Conservation (phyloP, 768 basidiomycete genomes). For the Boletus sp. region DNA sequence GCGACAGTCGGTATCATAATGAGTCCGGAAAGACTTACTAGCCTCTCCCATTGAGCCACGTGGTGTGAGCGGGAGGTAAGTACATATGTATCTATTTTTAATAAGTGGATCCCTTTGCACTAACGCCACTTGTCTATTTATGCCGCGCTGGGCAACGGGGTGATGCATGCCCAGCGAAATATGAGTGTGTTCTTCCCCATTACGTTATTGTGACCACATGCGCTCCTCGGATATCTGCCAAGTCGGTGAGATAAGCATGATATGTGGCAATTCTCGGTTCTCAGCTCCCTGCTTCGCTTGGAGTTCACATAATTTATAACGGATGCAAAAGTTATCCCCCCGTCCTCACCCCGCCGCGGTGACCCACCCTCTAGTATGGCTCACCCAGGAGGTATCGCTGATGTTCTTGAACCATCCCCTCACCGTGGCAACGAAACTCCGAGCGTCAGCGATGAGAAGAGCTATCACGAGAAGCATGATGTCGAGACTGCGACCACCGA, state of each 20-base stretch:
- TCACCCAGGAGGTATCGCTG: neutral
- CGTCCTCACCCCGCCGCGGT: neutral
- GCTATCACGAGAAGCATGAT: conserved; percentile 33
- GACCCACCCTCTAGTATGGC: conserved; percentile 8
- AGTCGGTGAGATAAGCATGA: conserved; percentile 1
- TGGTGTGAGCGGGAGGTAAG: neutral
- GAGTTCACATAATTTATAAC: neutral
- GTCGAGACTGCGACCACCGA: conserved; percentile 27
- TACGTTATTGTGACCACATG: neutral
- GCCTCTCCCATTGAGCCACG: neutral
- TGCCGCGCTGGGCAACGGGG: too few relatives aligned
- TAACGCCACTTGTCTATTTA: too few relatives aligned
- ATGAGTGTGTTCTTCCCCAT: neutral
- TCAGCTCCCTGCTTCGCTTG: too few relatives aligned
- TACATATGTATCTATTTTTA: too few relatives aligned
- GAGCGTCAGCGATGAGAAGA: conserved; percentile 19
- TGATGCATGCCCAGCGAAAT: too few relatives aligned
- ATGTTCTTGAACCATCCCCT: neutral
- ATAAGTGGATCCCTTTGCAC: too few relatives aligned
- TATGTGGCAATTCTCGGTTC: neutral
- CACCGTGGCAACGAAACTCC: neutral
- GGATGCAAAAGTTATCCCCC: neutral
- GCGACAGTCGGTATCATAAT: neutral
- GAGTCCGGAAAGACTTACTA: neutral
- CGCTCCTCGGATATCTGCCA: neutral